Base-by-base conservation (phyloP, 2,329 filamentous ascomycete genomes). In the Aspergillus hortae region DNA sequence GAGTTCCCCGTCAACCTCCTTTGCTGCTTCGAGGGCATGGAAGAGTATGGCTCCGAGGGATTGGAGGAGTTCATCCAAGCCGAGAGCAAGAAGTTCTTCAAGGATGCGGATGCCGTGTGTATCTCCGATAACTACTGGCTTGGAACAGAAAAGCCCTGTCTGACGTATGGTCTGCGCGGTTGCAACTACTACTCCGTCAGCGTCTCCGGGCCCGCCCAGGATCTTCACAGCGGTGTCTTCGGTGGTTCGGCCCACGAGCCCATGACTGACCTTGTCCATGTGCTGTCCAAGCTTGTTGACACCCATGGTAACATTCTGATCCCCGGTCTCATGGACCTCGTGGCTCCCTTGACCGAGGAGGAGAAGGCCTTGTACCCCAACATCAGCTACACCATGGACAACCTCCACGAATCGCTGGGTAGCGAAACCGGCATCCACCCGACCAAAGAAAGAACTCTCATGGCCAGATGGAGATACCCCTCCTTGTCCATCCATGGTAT, bases 71-170 rank as follows among this genome's bases (percentile, higher is more conserved):
- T 97, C 61, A 96, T 99, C 74, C 81, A 88, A 61, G 86, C 83
- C 44, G 94, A 99, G 77, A 91, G 88, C 60, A 90, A 95, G 77
- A 88, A 89, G 65, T 97, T 87, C 80, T 99, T 99, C 78, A 90
- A 90, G 67, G 92, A 96, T 65, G 86, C 91, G 33, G 94, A 99
- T 61, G 94, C 92, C 5, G 90, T 97, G 55, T 99, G 94, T 77
- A 99, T 99, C 70, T 96, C 90, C 44, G 94, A 99, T 75, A 99
- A 99, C 82, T 99, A 99, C 85, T 99, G 94, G 94, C 86, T 99
- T 38, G 94, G 94, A 53, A 97, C 94, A 5, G 91, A 97, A 81
- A 96, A 96, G 82, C 94, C 94, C 11, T 99, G 94, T 74, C 77
- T 99, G 67, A 99, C 94, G 9, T 99, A 99, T 72, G 94, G 94